Evolutionary conservation across 2,329 filamentous ascomycete species (phyloP).

Genomic region (Aspergillus sp.): DNA sequence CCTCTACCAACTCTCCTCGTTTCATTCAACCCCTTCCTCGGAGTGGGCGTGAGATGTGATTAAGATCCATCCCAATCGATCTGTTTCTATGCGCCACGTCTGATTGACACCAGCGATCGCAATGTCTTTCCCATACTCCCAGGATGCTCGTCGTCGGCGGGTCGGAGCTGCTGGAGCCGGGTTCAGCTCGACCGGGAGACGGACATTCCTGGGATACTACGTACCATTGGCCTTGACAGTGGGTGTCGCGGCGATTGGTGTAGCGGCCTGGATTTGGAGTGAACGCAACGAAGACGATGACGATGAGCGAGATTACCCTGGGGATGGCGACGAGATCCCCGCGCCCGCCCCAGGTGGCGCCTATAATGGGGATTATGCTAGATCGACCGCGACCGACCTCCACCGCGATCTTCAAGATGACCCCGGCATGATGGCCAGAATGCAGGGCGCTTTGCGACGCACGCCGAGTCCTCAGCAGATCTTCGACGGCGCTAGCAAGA

Average conservation of each 20-base stretch:
- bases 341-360: slow-evolving; percentile 26
- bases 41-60: slow-evolving; percentile 33
- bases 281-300: slow-evolving; percentile 75
- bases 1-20: slow-evolving; percentile 8
- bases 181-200: slow-evolving; percentile 42
- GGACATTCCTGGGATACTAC: slow-evolving; percentile 67
- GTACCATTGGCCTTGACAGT: slow-evolving; percentile 83
- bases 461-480: slow-evolving; percentile 87
- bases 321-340: slow-evolving; percentile 29
- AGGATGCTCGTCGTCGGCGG: slow-evolving; percentile 39
- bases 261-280: slow-evolving; percentile 92
- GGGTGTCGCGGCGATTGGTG: slow-evolving; percentile 79
- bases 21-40: slow-evolving; percentile 13
- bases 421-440: slow-evolving; percentile 67
- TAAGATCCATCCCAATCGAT: slow-evolving; percentile 20
- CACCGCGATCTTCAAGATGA: slow-evolving; percentile 43
- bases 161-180: slow-evolving; percentile 37
- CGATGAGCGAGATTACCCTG: slow-evolving; percentile 60
- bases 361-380: slow-evolving; percentile 31
- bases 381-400: slow-evolving; percentile 34
- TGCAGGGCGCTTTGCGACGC: slow-evolving; percentile 77
- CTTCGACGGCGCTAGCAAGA: slow-evolving; percentile 78
- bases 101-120: slow-evolving; percentile 25
- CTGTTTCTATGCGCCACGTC: slow-evolving; percentile 27
- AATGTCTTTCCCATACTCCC: slow-evolving; percentile 40